Base-by-base conservation (phyloP, 2,329 filamentous ascomycete genomes). In the Colletotrichum sp. region DNA sequence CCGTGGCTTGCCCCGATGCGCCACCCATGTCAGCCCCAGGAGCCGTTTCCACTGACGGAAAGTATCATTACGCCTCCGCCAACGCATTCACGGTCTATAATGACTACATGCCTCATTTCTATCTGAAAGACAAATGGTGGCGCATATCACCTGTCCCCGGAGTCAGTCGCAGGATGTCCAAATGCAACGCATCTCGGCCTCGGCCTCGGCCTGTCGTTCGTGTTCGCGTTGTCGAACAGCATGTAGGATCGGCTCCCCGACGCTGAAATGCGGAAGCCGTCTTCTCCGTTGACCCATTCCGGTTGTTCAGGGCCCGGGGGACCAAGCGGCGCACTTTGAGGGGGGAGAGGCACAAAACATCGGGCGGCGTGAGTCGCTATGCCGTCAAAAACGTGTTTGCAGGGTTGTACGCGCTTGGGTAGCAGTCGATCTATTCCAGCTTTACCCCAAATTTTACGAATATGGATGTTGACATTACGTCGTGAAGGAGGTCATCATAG, bases 41-140 rank as follows among this genome's bases (percentile, higher is more conserved):
- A n/a, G 39, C 39, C 18, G 39, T 49, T 21, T 4, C 39, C 9
- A 4, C 39, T 49, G 1, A n/a, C 39, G 39, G 18, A 49, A 49
- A 49, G 18, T 49, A 12, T 49, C 39, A 49, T 49, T n/a, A 49
- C 39, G 18, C 39, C 39, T n/a, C 39, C 9, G 39, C 39, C 39
- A n/a, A 7, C 39, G 39, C 39, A 49, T 49, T 49, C 9, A 12
- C 39, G 0, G 39, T 7, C 9, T 12, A 49, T n/a, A 12, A 1
- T 6, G 5, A 12, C 39, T n/a, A n/a, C 39, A 49, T n/a, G 1
- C 4, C 18, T 49, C 39, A 7, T 4, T 49, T 0, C 0, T 4
- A 12, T 4, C 1, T 49, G 9, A 49, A n/a, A 49, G 9, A 49
- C 3, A 7, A n/a, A n/a, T 9, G 3, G 39, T 49, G 39, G 18